Conservation (phyloP, 441 rosid species). For the Populus trichocarpa region DNA sequence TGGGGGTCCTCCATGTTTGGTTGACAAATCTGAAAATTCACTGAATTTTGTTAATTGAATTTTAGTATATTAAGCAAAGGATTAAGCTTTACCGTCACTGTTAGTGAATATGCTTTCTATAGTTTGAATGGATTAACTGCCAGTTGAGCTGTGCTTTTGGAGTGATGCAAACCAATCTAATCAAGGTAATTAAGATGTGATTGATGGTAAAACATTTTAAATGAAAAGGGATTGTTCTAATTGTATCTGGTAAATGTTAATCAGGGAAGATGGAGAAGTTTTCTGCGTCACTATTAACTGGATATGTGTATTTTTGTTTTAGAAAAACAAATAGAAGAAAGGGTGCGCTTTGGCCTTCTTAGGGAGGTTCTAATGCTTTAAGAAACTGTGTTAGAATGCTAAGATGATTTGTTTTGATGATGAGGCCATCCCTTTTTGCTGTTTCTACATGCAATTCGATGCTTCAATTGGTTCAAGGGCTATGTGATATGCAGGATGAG, state of each 20-base stretch:
- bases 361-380: neutral
- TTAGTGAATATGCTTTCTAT: neutral
- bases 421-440: neutral
- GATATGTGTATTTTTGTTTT: neutral
- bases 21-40: neutral
- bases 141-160: neutral
- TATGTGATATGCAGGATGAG: neutral
- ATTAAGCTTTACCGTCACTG: neutral
- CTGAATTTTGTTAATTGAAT: neutral
- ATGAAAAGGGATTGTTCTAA: neutral
- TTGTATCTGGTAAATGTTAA: neutral
- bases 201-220: neutral
- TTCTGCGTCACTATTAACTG: neutral
- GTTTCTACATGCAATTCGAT: neutral
- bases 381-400: neutral
- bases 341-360: neutral
- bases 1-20: neutral
- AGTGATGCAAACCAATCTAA: neutral
- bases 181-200: neutral
- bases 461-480: neutral
- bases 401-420: neutral
- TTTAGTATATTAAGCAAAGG: neutral
- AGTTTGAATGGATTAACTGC: too few species aligned
- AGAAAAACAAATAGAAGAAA: neutral
- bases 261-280: too few species aligned